phyloP scores from a whole-genome alignment of 1,139 yeast genomes.

The Debaryomyces singareniensis region DNA sequence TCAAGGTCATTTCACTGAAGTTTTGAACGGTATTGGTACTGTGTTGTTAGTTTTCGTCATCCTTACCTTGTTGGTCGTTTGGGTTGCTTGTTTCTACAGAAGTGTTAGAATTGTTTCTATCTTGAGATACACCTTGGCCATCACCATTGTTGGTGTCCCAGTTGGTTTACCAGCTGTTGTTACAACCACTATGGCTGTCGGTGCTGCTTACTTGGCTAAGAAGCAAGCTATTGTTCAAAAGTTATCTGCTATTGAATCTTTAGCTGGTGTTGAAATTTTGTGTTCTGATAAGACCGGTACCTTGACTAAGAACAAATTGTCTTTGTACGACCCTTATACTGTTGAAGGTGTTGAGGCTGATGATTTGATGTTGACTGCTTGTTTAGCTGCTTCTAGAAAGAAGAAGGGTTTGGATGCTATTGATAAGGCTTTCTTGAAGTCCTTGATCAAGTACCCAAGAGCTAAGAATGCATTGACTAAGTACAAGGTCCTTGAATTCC shows the following conservation, averaged over 20 bases:
- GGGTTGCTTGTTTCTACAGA: slow-evolving; percentile 96
- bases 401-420: slow-evolving; percentile 98
- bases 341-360: slow-evolving; percentile 98
- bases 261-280: slow-evolving; percentile 98
- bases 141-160: slow-evolving; percentile 99
- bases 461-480: slow-evolving; percentile 93
- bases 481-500: slow-evolving; percentile 93
- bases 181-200: slow-evolving; percentile 99
- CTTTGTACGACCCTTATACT: slow-evolving; percentile 97
- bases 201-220: slow-evolving; percentile 99
- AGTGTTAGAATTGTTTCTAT: slow-evolving; percentile 82
- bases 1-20: slow-evolving; percentile 96
- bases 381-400: slow-evolving; percentile 98
- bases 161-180: slow-evolving; percentile 99
- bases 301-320: slow-evolving; percentile 93
- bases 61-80: slow-evolving; percentile 79
- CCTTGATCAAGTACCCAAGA: slow-evolving; percentile 81
- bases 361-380: slow-evolving; percentile 95
- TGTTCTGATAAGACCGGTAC: slow-evolving; percentile 99
- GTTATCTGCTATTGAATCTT: slow-evolving; percentile 95
- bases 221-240: slow-evolving; percentile 98
- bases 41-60: slow-evolving; percentile 85
- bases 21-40: slow-evolving; percentile 96
- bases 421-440: slow-evolving; percentile 94
- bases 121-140: slow-evolving; percentile 91